Percentiles rank a stretch among this genome's conserved stretches.
Conservation (phyloP, 805 yeast genomes). For the Wickerhamiella brachini region DNA sequence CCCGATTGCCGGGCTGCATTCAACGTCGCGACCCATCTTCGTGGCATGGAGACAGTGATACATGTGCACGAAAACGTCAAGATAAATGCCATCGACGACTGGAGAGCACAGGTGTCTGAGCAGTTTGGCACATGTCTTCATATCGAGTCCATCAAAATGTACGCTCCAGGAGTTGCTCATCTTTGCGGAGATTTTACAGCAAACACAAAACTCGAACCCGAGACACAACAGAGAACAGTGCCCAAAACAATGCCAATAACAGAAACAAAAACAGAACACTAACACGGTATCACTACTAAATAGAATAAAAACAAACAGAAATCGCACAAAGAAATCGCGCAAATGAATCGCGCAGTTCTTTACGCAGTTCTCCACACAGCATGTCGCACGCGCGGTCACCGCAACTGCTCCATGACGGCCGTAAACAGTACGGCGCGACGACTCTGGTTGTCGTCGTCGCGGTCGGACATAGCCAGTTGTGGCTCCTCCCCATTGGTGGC, state of each 20-base stretch:
- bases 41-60: slow-evolving; percentile 11
- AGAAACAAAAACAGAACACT: no score
- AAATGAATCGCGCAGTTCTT: no score
- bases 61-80: slow-evolving; percentile 73
- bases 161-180: slow-evolving; percentile 82
- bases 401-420: slow-evolving; percentile 16
- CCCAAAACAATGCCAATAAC: no score
- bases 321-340: no score
- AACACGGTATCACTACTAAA: background rate
- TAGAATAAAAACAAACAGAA: background rate
- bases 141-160: slow-evolving; percentile 60
- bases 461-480: background rate
- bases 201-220: no score
- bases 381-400: background rate
- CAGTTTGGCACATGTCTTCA: slow-evolving; percentile 24
- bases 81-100: slow-evolving; percentile 27
- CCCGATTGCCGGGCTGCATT: slow-evolving; percentile 59
- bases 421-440: slow-evolving; percentile 18
- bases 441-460: slow-evolving; percentile 16
- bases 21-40: slow-evolving; percentile 29
- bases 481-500: background rate
- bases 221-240: no score
- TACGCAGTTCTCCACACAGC: no score
- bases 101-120: slow-evolving; percentile 18
- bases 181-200: slow-evolving; percentile 40